Conservation (phyloP, 352 stramenopile species). For the Phytophthora pisi region DNA sequence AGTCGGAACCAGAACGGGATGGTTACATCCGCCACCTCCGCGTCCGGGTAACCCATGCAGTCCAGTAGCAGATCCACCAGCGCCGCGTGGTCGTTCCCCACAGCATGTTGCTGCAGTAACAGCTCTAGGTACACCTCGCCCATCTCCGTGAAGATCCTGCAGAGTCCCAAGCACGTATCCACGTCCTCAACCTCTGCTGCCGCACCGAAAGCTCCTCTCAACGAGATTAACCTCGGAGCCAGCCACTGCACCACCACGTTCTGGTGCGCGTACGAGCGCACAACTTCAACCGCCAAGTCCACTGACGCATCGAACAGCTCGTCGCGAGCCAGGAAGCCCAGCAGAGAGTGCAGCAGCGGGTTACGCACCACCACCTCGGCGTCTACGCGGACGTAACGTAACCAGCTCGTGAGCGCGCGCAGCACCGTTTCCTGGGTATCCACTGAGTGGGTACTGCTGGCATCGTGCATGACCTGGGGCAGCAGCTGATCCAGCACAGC, state of each 20-base stretch:
- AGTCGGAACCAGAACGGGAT: constrained; percentile 86
- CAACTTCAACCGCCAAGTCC: constrained; percentile 83
- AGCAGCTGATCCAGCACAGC: constrained; percentile 67
- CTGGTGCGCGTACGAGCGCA: constrained; percentile 65
- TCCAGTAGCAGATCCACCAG: constrained; percentile 89
- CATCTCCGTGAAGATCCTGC: constrained; percentile 91
- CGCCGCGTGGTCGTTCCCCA: constrained; percentile 54
- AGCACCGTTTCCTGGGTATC: constrained; percentile 66
- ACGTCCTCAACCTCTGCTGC: constrained; percentile 69
- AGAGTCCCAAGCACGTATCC: constrained; percentile 79
- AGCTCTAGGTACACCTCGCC: constrained; percentile 86
- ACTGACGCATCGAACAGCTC: constrained; percentile 87
- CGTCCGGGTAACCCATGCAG: constrained; percentile 83
- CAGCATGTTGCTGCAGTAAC: constrained; percentile 46
- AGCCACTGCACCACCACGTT: constrained; percentile 76
- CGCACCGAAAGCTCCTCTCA: constrained; percentile 55
- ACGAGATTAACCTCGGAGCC: constrained; percentile 72
- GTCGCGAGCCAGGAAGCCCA: constrained; percentile 66
- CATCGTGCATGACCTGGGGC: constrained; percentile 79
- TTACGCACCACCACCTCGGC: constrained; percentile 60
- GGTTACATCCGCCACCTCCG: constrained; percentile 85
- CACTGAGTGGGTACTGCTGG: constrained; percentile 23
- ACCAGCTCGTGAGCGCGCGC: constrained; percentile 64
- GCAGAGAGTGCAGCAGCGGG: constrained; percentile 68
- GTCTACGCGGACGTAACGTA: constrained; percentile 57